Base-by-base conservation (phyloP, 331 rosid genomes). In the Acacia pycnantha region DNA sequence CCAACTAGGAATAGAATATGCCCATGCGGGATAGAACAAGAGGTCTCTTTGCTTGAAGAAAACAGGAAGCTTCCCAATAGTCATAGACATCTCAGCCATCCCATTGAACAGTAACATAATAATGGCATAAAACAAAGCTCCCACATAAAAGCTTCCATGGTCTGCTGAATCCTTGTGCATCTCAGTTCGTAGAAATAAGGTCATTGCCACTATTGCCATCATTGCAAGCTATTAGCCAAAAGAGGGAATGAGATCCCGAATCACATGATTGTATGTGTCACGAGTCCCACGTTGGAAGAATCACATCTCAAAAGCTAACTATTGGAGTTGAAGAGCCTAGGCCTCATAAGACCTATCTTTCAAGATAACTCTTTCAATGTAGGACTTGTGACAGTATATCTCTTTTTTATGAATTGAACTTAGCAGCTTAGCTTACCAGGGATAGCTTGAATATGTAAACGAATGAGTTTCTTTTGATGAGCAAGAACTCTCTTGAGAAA, bases 21-120 rank as follows among this genome's bases (percentile, higher is more conserved):
- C 84, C 98, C 97, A 94, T 11, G 91, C 84, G n/a, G 98, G 97
- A 74, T 90, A 92, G 82, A 94, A 94, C 62, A 88, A 82, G 14
- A 90, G 90, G 79, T 92, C 97, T n/a, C 98, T 62, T 21, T 92
- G 98, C 85, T 94, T 94, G 91, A 91, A 94, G 80, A 92, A 91
- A 8, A 92, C 92, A 24, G 97, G 94, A 74, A 94, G 94, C 79
- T 89, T 89, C 8, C 76, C 76, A 68, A 92, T 84, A 31, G 91
- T 84, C 91, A 92, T 73, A 1, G 97, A 77, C 15, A 91, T 89
- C 79, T 94, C 97, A 54, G 94, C 65, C 84, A 90, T 85, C 2
- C 95, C 94, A 77, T 92, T 91, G 64, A 94, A 94, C 89, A 89
- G 47, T 77, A 92, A 68, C 27, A 70, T 70, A 22, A 88, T 72